These are phyloP conservation scores for Exsudoporus frostii DNA, from an alignment of 768 basidiomycete genomes.

Conservation along the genomic window DNA sequence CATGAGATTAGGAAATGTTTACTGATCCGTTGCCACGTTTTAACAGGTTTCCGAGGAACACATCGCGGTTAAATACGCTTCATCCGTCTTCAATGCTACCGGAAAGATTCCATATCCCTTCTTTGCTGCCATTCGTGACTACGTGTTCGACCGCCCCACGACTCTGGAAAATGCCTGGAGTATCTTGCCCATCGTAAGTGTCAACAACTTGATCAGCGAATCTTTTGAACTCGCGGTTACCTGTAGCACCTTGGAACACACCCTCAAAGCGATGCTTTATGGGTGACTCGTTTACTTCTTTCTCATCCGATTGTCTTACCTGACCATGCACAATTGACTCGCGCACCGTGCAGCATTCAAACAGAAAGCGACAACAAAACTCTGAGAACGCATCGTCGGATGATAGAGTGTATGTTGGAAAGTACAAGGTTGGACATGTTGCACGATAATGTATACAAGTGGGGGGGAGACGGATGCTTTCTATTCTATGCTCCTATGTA, in stretches of 20 bases:
- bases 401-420: background rate
- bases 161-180: constrained; percentile 65
- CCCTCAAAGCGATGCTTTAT: constrained; percentile 22
- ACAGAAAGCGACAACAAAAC: background rate
- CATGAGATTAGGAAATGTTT: background rate
- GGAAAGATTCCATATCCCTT: constrained; percentile 58
- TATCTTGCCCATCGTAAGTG: constrained; percentile 16
- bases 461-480: background rate
- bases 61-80: constrained; percentile 57
- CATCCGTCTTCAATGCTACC: constrained; percentile 62
- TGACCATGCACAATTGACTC: background rate
- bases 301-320: background rate
- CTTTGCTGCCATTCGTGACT: constrained; percentile 65
- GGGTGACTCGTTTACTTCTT: background rate
- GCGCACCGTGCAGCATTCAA: constrained; percentile 9
- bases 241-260: constrained; percentile 16
- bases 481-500: constrained; percentile 4
- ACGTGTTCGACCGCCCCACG: constrained; percentile 64
- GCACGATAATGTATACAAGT: background rate
- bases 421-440: background rate
- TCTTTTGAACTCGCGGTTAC: background rate
- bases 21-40: constrained; percentile 11
- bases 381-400: background rate
- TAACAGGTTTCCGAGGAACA: constrained; percentile 63
- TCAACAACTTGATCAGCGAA: background rate